A percentile compares a stretch with the other conserved stretches of the same genome.
Evolutionary conservation across 2,329 filamentous ascomycete species (phyloP).

Genomic region (Diaporthe citriasiana): DNA sequence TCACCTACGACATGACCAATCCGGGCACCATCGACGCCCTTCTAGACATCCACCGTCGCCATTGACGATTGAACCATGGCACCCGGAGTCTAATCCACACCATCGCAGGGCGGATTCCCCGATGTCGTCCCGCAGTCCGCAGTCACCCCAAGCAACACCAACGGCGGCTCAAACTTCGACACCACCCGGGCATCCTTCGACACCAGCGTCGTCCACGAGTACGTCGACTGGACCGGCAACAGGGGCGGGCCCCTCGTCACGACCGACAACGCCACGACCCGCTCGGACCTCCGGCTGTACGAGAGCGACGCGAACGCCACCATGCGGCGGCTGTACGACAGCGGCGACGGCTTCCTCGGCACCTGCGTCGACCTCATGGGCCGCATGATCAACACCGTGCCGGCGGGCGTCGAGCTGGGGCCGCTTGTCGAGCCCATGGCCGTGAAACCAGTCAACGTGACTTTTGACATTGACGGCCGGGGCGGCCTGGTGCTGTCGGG

Average conservation of each 20-base stretch:
- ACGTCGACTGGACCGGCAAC: constrained; percentile 26
- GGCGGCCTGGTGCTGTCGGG: not conserved
- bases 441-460: constrained; percentile 4
- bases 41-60: not conserved
- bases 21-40: accelerated
- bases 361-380: constrained; percentile 47
- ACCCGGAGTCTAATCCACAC: not conserved
- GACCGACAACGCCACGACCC: constrained; percentile 17
- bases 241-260: constrained; percentile 23
- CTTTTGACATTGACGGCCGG: not conserved
- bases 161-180: constrained; percentile 27
- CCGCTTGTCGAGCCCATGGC: not conserved
- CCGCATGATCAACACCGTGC: constrained; percentile 50
- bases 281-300: constrained; percentile 49
- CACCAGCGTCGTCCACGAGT: constrained; percentile 22
- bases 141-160: constrained; percentile 15
- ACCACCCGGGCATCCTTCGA: constrained; percentile 5
- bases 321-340: constrained; percentile 47
- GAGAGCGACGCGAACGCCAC: constrained; percentile 49
- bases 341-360: constrained; percentile 45
- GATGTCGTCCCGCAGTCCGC: constrained; percentile 22
- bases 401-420: constrained; percentile 43
- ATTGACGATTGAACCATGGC: not conserved
- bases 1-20: not conserved
- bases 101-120: constrained; percentile 8